A percentile compares a stretch with the other conserved stretches of the same genome.
phyloP scores from a whole-genome alignment of 2,329 filamentous ascomycete species.

The Penicillium sp. region DNA sequence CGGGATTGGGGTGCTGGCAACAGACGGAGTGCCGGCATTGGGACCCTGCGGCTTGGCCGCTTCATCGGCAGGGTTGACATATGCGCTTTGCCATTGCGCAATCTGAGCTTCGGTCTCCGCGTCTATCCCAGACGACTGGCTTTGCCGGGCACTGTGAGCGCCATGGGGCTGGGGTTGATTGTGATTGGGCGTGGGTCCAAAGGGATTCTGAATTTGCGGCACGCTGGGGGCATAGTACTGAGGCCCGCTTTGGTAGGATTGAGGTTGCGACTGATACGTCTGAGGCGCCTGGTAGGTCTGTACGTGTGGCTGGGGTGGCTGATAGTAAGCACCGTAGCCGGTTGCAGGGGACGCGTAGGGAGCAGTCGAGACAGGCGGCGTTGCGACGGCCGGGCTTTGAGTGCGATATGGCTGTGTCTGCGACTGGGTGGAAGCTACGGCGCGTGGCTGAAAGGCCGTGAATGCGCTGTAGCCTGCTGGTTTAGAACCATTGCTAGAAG shows the following conservation, averaged over 20 bases:
- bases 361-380: slow-evolving; percentile 29
- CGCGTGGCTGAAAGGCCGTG: slow-evolving; percentile 55
- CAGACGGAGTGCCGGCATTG: slow-evolving; percentile 28
- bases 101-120: slow-evolving; percentile 86
- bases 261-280: slow-evolving; percentile 27
- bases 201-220: slow-evolving; percentile 75
- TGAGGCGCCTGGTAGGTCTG: slow-evolving; percentile 7
- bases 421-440: slow-evolving; percentile 45
- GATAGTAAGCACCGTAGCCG: slow-evolving; percentile 39
- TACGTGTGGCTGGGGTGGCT: slow-evolving; percentile 27
- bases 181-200: slow-evolving; percentile 47
- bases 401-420: slow-evolving; percentile 37
- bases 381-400: slow-evolving; percentile 33
- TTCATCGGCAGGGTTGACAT: slow-evolving; percentile 48
- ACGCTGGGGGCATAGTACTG: slow-evolving; percentile 51
- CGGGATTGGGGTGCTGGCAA: slow-evolving; percentile 39
- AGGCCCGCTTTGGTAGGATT: slow-evolving; percentile 27
- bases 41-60: slow-evolving; percentile 34
- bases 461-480: slow-evolving; percentile 40
- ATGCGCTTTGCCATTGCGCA: slow-evolving; percentile 90
- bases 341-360: slow-evolving; percentile 30
- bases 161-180: slow-evolving; percentile 21
- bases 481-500: slow-evolving; percentile 37
- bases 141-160: slow-evolving; percentile 28
- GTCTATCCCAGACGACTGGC: slow-evolving; percentile 46